Base-by-base conservation (phyloP, 2,329 filamentous ascomycete species). In the Colletotrichum incanum region DNA sequence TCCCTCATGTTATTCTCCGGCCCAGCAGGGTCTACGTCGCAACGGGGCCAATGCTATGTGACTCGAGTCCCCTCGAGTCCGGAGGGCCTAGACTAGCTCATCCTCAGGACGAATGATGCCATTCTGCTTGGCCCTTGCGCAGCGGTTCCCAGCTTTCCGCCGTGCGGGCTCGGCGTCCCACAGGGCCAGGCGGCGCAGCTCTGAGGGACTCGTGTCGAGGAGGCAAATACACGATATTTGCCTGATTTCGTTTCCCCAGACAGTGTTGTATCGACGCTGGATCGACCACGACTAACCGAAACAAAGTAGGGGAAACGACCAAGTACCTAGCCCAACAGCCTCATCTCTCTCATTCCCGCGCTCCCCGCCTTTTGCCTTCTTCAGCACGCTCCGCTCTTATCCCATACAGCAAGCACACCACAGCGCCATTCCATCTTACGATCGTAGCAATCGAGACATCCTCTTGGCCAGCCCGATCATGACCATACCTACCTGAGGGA, bases 211-310 rank as follows among this genome's bases (percentile, higher is more conserved):
- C n/a, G 31, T 14, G n/a, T 59, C 23, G 14, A 18, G 5, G 31
- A 62, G 45, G 45, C 16, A 28, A 50, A 26, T 12, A 28, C 9
- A 37, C 54, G 14, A 58, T 7, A 41, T 41, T 34, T 20, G 34
- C 54, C 54, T 41, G 34, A 18, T 18, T 39, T 26, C 34, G 3
- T 39, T 23, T 26, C 34, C 31, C 34, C 31, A 26, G 31, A 26
- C 54, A 2, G 34, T 39, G 60, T 63, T 52, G 60, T 34, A 52
- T 63, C 31, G 31, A 37, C 37, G 31, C 45, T 52, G 60, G n/a
- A 63, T 63, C 47, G 20, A 39, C 37, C 23, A 41, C 60, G 49
- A 26, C 45, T 52, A 31, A 52, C 11, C 45, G 47, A n/a, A 63
- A 34, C 41, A 9, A 47, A 23, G 3, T 26, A 28, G 26, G 11